Percentiles rank a stretch among this genome's conserved stretches.
phyloP scores from a whole-genome alignment of 2,329 filamentous ascomycete genomes.

The Colletotrichum magnum region DNA sequence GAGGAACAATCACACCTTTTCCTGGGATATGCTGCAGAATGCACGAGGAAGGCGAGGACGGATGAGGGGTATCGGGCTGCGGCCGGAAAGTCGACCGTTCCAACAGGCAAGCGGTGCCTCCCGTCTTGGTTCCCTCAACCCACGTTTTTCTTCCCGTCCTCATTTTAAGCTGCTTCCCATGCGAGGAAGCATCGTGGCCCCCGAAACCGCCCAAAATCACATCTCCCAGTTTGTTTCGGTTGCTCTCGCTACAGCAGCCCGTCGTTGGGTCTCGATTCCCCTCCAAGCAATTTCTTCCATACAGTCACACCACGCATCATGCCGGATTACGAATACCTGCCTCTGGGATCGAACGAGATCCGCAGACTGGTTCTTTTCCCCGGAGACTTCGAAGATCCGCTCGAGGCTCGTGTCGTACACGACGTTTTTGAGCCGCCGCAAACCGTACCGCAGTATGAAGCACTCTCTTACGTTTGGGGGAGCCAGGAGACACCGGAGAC shows the following conservation, averaged over 20 bases:
- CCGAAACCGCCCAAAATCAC: not conserved
- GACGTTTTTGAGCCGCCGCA: not conserved
- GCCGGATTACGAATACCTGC: not conserved
- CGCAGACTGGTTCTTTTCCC: not conserved
- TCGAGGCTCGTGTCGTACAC: fast-evolving
- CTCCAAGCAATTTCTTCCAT: too few species aligned
- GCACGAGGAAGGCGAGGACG: not conserved
- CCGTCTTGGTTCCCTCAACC: not conserved
- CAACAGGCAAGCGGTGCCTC: not conserved
- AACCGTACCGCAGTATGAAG: not conserved
- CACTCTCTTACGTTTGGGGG: constrained; percentile 24
- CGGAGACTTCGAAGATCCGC: fast-evolving
- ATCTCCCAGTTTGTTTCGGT: not conserved
- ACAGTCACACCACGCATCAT: not conserved
- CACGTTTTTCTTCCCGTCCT: not conserved
- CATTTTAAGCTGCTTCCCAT: too few species aligned
- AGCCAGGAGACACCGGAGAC: not conserved
- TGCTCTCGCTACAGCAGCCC: too few species aligned
- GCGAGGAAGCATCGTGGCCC: too few species aligned
- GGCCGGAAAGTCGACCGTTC: not conserved
- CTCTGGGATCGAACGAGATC: not conserved
- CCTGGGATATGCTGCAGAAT: not conserved
- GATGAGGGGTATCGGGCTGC: not conserved
- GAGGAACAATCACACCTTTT: not conserved
- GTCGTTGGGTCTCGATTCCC: too few species aligned